phyloP scores from a whole-genome alignment of 1,284 basidiomycete genomes.

The Meripilus lineatus region DNA sequence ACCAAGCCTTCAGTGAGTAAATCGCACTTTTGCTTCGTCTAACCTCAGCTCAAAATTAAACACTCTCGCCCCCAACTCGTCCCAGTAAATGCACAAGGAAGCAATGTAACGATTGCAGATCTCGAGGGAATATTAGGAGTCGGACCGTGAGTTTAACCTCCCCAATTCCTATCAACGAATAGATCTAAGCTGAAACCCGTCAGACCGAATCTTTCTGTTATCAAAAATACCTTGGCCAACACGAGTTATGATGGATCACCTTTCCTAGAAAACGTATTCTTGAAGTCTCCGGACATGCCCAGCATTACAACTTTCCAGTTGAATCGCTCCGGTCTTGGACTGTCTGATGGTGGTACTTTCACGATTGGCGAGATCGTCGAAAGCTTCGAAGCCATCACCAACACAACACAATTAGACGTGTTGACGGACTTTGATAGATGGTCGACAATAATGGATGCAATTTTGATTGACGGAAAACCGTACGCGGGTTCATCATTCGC shows the following conservation, averaged over 20 bases:
- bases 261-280: constrained; percentile 1
- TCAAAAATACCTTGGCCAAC: neutral
- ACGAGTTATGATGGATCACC: neutral
- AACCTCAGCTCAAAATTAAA: neutral
- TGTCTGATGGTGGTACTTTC: constrained; percentile 20
- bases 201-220: neutral
- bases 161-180: neutral
- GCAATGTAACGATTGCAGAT: constrained; percentile 1
- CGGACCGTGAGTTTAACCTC: constrained; percentile 3
- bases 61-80: too few relatives aligned
- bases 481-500: neutral
- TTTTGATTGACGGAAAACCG: constrained; percentile 11
- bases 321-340: constrained; percentile 8
- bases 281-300: neutral
- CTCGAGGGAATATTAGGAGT: constrained; percentile 4
- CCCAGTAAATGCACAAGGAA: constrained; percentile 3
- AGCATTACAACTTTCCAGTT: neutral
- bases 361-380: constrained; percentile 18
- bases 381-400: constrained; percentile 7
- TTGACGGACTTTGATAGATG: constrained; percentile 7
- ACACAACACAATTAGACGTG: constrained; percentile 9
- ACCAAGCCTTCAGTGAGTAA: constrained; percentile 6
- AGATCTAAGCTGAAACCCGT: too few relatives aligned
- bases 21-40: neutral
- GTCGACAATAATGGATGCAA: constrained; percentile 11